Percentiles rank a stretch among this genome's conserved stretches.
Evolutionary conservation across 2,329 filamentous ascomycete species (phyloP).

Genomic region (Ascochyta clinopodiicola): DNA sequence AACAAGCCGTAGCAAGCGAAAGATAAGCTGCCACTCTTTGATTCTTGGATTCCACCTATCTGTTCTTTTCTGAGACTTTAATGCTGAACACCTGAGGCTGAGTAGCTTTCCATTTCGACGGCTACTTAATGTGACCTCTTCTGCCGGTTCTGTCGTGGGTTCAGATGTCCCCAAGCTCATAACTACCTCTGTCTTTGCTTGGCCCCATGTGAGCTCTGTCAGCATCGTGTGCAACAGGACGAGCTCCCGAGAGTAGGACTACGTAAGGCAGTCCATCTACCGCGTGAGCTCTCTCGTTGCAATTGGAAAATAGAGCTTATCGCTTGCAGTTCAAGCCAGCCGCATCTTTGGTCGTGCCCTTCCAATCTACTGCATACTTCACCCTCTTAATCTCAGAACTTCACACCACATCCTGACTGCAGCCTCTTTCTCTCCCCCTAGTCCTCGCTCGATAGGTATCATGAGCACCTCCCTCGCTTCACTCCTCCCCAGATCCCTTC

Average conservation of each 20-base stretch:
- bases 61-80: background rate
- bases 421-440: slow-evolving; percentile 25
- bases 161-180: no score
- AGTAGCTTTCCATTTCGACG: background rate
- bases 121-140: background rate
- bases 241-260: background rate
- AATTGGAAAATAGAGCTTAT: background rate
- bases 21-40: slow-evolving; percentile 5
- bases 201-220: background rate
- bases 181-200: background rate
- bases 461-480: slow-evolving; percentile 40
- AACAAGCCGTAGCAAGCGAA: slow-evolving; percentile 1
- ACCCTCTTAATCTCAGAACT: slow-evolving; percentile 35
- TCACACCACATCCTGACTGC: slow-evolving; percentile 45
- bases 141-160: no score
- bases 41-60: background rate
- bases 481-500: slow-evolving; percentile 31
- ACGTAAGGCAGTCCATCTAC: background rate
- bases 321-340: background rate
- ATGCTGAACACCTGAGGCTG: background rate
- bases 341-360: background rate
- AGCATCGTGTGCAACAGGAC: background rate
- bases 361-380: slow-evolving; percentile 1
- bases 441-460: slow-evolving; percentile 9
- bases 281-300: background rate